A percentile compares a stretch with the other conserved stretches of the same genome.
Conservation (phyloP, 1,284 basidiomycete genomes). For the Leccinum ponderosum region DNA sequence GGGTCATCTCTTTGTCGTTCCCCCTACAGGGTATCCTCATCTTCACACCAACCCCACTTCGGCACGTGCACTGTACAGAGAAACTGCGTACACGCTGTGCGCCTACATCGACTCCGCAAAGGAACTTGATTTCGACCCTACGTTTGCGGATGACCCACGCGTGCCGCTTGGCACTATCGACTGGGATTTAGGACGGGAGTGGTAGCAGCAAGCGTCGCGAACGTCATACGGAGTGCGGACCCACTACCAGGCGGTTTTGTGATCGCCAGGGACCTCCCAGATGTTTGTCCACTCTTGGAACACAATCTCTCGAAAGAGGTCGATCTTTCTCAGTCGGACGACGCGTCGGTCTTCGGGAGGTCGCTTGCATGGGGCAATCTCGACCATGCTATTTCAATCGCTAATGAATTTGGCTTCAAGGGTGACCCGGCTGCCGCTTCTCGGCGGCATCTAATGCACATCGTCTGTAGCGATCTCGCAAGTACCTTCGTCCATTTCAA, state of each 20-base stretch:
- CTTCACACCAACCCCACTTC: background rate
- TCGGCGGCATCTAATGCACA: slow-evolving; percentile 48
- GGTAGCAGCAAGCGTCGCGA: slow-evolving; percentile 51
- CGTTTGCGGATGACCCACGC: slow-evolving; percentile 36
- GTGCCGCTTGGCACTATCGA: slow-evolving; percentile 45
- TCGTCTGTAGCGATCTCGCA: slow-evolving; percentile 77
- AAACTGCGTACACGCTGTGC: slow-evolving; percentile 66
- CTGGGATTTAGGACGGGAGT: slow-evolving; percentile 75
- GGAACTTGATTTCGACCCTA: slow-evolving; percentile 57
- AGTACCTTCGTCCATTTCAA: slow-evolving; percentile 23
- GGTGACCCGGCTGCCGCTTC: slow-evolving; percentile 3
- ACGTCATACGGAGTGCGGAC: slow-evolving; percentile 14
- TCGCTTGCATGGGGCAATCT: slow-evolving; percentile 69
- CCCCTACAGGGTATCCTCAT: background rate
- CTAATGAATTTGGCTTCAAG: slow-evolving; percentile 38
- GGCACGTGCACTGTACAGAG: slow-evolving; percentile 45
- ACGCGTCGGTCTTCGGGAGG: slow-evolving; percentile 37
- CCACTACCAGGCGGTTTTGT: slow-evolving; percentile 37
- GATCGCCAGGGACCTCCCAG: slow-evolving; percentile 69
- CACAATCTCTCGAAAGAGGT: slow-evolving; percentile 39
- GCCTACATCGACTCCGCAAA: slow-evolving; percentile 49
- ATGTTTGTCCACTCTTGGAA: slow-evolving; percentile 63
- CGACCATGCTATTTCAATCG: slow-evolving; percentile 40
- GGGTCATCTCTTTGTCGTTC: too few species aligned
- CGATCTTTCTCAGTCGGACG: background rate